These are phyloP conservation scores for Leishmania braziliensis DNA, from an alignment of 208 protist species.

Conservation along the genomic window DNA sequence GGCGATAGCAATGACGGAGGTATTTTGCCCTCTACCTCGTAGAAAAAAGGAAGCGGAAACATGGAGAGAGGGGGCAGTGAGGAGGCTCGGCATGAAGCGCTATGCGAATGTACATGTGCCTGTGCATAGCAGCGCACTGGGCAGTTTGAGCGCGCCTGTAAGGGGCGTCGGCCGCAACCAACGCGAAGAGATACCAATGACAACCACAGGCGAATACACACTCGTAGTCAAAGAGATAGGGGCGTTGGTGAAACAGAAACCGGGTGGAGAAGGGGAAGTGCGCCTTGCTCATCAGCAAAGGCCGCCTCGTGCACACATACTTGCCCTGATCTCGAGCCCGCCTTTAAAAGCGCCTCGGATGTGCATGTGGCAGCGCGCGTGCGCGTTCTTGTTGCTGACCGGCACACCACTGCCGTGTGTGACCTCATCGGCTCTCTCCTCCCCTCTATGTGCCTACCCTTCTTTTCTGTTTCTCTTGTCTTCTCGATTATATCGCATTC, in stretches of 20 bases:
- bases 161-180: neutral
- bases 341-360: neutral
- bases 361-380: neutral
- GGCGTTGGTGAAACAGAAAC: neutral
- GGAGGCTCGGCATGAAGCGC: neutral
- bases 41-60: neutral
- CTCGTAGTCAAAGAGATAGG: neutral
- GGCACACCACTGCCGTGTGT: neutral
- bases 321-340: neutral
- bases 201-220: neutral
- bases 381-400: neutral
- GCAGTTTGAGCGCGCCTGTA: neutral
- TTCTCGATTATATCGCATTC: neutral
- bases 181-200: neutral
- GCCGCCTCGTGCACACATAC: neutral
- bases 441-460: neutral
- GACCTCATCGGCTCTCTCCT: neutral
- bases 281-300: neutral
- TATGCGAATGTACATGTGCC: neutral
- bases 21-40: neutral
- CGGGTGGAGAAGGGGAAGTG: neutral
- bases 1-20: slow-evolving; percentile 20
- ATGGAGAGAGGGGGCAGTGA: neutral
- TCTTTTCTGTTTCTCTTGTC: too few relatives aligned
- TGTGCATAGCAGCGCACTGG: neutral